phyloP scores from a whole-genome alignment of 2,329 filamentous ascomycete genomes.

The Calcarisporium arbuscula region DNA sequence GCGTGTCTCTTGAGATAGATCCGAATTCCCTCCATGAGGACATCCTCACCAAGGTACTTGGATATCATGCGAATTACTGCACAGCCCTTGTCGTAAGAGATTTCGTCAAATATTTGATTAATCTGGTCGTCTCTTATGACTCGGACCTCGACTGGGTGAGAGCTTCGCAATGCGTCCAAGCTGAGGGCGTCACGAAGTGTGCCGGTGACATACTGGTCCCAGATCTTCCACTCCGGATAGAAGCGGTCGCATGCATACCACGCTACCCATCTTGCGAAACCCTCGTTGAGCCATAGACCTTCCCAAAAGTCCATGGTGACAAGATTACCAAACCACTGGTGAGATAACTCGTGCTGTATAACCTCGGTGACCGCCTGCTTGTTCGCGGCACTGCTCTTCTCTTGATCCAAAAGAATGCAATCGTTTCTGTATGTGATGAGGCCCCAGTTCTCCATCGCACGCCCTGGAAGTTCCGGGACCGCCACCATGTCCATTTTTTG shows the following conservation, averaged over 20 bases:
- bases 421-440: background rate
- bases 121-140: conserved; percentile 94
- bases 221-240: conserved; percentile 98
- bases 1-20: conserved; percentile 92
- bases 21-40: conserved; percentile 86
- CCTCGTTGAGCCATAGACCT: conserved; percentile 92
- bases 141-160: conserved; percentile 92
- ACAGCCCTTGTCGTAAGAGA: conserved; percentile 95
- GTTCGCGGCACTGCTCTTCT: conserved; percentile 78
- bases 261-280: conserved; percentile 58
- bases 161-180: conserved; percentile 86
- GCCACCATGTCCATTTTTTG: conserved; percentile 45
- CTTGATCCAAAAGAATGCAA: conserved; percentile 55
- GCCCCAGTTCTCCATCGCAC: background rate
- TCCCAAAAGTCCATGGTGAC: conserved; percentile 99
- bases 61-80: conserved; percentile 97
- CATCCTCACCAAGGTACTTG: conserved; percentile 85
- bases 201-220: conserved; percentile 91
- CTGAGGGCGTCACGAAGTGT: conserved; percentile 82
- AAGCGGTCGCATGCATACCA: conserved; percentile 84
- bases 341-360: conserved; percentile 92
- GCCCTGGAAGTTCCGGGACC: conserved; percentile 47
- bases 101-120: conserved; percentile 97
- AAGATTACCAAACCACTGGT: conserved; percentile 97
- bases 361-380: conserved; percentile 93